A percentile compares a stretch with the other conserved stretches of the same genome.
Evolutionary conservation across 495 filamentous ascomycete genomes (phyloP).

Genomic region (Xylaria acuta): DNA sequence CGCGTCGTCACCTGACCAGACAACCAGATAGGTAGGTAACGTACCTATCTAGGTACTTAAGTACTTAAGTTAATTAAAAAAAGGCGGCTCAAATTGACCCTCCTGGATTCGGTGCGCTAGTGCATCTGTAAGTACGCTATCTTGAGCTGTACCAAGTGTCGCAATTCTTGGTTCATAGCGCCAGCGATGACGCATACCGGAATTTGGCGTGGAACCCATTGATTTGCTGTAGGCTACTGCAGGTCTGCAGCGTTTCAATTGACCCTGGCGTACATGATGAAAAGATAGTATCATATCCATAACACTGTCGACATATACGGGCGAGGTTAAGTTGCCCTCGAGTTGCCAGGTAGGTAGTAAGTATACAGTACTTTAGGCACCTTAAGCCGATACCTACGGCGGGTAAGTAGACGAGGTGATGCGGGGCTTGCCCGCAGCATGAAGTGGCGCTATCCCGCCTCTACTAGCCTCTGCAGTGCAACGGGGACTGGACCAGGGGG

Average conservation of each 20-base stretch:
- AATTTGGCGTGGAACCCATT: not conserved
- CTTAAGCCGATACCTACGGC: not conserved
- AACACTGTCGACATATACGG: not conserved
- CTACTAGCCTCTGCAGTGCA: not conserved
- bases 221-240: slow-evolving; percentile 1
- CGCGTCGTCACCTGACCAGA: slow-evolving; percentile 25
- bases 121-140: not conserved
- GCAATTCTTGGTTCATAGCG: slow-evolving; percentile 7
- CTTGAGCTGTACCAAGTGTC: not conserved
- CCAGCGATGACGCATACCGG: not conserved
- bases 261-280: not conserved
- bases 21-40: not conserved
- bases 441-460: slow-evolving; percentile 16
- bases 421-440: not conserved
- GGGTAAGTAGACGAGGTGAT: not conserved
- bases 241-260: not conserved
- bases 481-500: not conserved
- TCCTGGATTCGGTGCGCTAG: not conserved
- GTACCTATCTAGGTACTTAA: no score
- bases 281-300: not conserved
- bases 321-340: not conserved
- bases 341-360: not conserved
- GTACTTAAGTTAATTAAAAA: not conserved
- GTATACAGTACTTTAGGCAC: not conserved
- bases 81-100: slow-evolving; percentile 18